Conservation (phyloP, 169 alveolate species). For the Pseudocohnilembus persalinus region DNA sequence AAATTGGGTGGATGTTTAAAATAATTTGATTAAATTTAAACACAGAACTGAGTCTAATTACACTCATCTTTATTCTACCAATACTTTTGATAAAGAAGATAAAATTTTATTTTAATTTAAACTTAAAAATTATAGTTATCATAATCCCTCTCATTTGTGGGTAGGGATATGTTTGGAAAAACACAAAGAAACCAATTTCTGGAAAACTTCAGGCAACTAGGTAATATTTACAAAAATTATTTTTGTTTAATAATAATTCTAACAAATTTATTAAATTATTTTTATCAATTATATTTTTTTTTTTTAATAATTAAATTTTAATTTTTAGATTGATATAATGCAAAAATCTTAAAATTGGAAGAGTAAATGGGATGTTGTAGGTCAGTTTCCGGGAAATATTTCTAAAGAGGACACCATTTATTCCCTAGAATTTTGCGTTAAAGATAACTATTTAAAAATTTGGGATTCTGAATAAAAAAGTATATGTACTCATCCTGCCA, state of each 20-base stretch:
- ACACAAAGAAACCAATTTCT: neutral
- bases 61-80: neutral
- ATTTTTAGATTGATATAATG: neutral
- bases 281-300: too few relatives aligned
- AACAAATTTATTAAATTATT: too few relatives aligned
- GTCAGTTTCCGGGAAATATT: neutral
- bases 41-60: neutral
- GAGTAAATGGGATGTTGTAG: neutral
- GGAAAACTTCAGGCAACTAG: neutral
- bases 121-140: neutral
- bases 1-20: neutral
- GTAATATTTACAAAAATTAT: neutral
- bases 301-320: too few relatives aligned
- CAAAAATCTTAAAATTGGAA: neutral
- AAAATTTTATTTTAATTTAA: too few relatives aligned
- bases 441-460: neutral
- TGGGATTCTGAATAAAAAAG: neutral
- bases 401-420: neutral
- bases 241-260: neutral
- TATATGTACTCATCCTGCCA: neutral
- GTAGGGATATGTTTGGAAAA: neutral
- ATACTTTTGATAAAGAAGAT: neutral
- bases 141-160: neutral
- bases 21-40: too few relatives aligned
- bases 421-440: neutral